A percentile compares a stretch with the other conserved stretches of the same genome.
Evolutionary conservation across 768 basidiomycete genomes (phyloP).

Genomic region (Pleurotus eryngii): DNA sequence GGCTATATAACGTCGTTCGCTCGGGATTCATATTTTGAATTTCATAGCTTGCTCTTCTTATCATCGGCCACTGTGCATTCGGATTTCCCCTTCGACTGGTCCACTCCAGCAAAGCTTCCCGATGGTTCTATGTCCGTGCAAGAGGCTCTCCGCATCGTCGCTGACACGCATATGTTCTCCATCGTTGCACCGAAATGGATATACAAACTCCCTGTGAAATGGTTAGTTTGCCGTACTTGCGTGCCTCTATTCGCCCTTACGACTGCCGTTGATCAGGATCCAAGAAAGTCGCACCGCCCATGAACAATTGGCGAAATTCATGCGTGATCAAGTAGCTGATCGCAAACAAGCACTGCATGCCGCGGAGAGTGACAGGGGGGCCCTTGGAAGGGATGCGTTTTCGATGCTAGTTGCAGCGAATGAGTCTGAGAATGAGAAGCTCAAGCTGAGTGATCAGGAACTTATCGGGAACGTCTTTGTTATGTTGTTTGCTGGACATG

Average conservation of each 20-base stretch:
- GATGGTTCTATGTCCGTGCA: conserved; percentile 37
- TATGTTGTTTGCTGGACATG: conserved; percentile 58
- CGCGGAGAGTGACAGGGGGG: conserved; percentile 6
- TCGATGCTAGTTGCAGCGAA: conserved; percentile 44
- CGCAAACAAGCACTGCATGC: conserved; percentile 26
- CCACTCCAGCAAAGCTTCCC: conserved; percentile 29
- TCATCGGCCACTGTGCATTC: conserved; percentile 45
- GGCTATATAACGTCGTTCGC: not conserved
- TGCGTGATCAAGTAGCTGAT: conserved; percentile 32
- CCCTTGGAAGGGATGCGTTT: conserved; percentile 30
- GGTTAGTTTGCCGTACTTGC: conserved; percentile 14
- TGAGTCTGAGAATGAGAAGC: conserved; percentile 38
- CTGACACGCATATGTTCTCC: conserved; percentile 23
- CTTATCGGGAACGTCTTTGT: conserved; percentile 51
- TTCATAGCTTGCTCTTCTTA: conserved; percentile 36
- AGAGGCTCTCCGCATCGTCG: conserved; percentile 32
- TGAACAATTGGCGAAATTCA: conserved; percentile 30
- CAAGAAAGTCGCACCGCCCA: conserved; percentile 24
- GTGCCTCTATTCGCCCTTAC: not conserved
- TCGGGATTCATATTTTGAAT: not conserved
- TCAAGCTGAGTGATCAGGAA: conserved; percentile 36
- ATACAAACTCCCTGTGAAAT: conserved; percentile 29
- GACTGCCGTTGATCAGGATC: conserved; percentile 18
- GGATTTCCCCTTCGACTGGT: conserved; percentile 43
- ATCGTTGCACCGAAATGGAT: conserved; percentile 36